A percentile compares a stretch with the other conserved stretches of the same genome.
phyloP scores from a whole-genome alignment of 2,329 filamentous ascomycete species.

The Cladosporium sp. region DNA sequence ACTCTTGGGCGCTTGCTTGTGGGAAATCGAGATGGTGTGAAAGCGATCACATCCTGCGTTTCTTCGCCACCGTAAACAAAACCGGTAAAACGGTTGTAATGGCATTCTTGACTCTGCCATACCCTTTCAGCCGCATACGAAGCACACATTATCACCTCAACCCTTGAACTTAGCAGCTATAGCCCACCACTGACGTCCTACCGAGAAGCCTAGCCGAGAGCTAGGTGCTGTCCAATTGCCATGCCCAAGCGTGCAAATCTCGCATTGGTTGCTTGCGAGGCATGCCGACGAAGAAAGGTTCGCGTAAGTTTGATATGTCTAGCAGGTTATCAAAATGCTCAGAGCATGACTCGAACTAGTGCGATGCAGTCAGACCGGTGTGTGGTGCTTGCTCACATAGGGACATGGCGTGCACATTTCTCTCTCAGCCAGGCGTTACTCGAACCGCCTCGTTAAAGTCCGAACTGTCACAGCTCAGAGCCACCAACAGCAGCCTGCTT shows the following conservation, averaged over 20 bases:
- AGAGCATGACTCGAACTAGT: not conserved
- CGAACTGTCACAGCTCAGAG: not conserved
- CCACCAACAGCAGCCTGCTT: not conserved
- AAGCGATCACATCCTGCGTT: not conserved
- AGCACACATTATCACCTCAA: not conserved
- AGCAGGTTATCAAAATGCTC: not conserved
- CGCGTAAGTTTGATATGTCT: not conserved
- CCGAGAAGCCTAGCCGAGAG: not conserved
- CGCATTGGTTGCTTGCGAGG: not conserved
- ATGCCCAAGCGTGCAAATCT: slow-evolving; percentile 4
- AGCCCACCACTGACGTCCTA: not conserved
- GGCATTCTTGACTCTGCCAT: not conserved
- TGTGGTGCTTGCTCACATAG: slow-evolving; percentile 1
- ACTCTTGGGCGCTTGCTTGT: not conserved
- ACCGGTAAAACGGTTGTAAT: not conserved
- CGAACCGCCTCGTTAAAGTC: slow-evolving; percentile 1
- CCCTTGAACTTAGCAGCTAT: not conserved
- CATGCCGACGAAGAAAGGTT: not conserved
- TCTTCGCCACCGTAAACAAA: not conserved
- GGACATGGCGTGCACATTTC: not conserved
- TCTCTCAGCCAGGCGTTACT: not conserved
- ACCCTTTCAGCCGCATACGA: not conserved
- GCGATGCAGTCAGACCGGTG: not conserved
- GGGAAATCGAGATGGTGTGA: not conserved
- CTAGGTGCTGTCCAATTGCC: not conserved